Conservation (phyloP, 148 eudicot species). For the Amaranthus cruentus region DNA sequence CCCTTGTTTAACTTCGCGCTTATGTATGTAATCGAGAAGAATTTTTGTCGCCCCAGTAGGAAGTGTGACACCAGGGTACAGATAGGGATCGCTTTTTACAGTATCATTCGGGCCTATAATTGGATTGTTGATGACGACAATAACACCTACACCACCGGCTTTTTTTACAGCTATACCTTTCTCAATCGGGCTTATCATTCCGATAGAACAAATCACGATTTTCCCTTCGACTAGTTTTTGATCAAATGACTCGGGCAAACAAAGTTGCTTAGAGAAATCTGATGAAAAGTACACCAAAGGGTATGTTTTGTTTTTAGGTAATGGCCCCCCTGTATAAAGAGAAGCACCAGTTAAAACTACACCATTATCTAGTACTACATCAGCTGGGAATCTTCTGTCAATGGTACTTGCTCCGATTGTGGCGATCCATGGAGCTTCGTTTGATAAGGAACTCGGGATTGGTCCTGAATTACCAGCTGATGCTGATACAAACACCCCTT, state of each 20-base stretch:
- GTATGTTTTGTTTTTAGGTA: neutral
- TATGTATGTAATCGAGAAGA: slow-evolving; percentile 13
- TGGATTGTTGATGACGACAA: slow-evolving; percentile 16
- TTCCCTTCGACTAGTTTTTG: slow-evolving; percentile 25
- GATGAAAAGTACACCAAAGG: slow-evolving; percentile 4
- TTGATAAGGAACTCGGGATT: slow-evolving; percentile 2
- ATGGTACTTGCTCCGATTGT: slow-evolving; percentile 62
- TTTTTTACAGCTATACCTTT: slow-evolving; percentile 28
- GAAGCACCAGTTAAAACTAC: slow-evolving; percentile 11
- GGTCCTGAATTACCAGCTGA: slow-evolving; percentile 58
- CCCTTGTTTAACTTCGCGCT: slow-evolving; percentile 17
- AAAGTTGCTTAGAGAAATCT: neutral
- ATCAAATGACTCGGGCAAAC: neutral
- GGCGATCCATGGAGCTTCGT: slow-evolving; percentile 62
- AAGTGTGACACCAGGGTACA: slow-evolving; percentile 35
- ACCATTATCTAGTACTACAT: slow-evolving; percentile 15
- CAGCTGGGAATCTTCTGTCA: slow-evolving; percentile 52
- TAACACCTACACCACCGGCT: slow-evolving; percentile 37
- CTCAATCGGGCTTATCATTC: slow-evolving; percentile 10
- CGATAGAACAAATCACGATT: slow-evolving; percentile 27
- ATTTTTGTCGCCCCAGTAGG: slow-evolving; percentile 3
- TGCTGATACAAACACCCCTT: slow-evolving; percentile 50
- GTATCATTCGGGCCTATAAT: slow-evolving; percentile 15
- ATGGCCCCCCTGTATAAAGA: slow-evolving; percentile 18
- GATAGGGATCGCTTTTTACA: slow-evolving; percentile 25